Evolutionary conservation across 805 yeast species (phyloP), one percentile per base, ranked within the genome.

Genomic region (Nakazawaea populi): DNA sequence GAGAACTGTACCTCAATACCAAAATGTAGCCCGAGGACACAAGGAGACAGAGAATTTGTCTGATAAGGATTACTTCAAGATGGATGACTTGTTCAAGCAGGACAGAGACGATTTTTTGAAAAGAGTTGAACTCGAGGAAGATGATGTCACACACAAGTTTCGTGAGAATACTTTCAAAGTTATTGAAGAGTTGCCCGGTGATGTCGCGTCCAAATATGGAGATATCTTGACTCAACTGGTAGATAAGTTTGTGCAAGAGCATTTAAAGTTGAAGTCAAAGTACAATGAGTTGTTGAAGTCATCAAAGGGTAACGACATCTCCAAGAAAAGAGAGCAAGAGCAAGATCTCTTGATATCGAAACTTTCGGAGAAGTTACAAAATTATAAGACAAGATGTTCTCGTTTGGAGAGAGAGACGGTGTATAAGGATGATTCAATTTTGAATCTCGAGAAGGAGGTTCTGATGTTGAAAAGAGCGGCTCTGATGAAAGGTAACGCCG

Each of bases 41-140:
- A 49, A 49, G 14, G 52, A 49, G 38, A 39, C 52, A 8, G 52
- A 49, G 48, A 40, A 24, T 11, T 44, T 49, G 36, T 35, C 52
- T 5, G 45, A 46, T n/a, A 14, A 27, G 7, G 49, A 46, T 37
- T 46, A 35, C 37, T 42, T 42, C 40, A 30, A 38, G 44, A 38
- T 51, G 47, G 50, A 51, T 32, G 53, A 51, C 37, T 30, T 51
- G 29, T 51, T 51, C 42, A 43, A 42, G 35, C 46, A 43, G n/a
- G 50, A 51, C 18, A 42, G 50, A 11, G 53, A 42, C 24, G 34
- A 35, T 18, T 43, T 36, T 12, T 41, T 50, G 6, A 36, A n/a
- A 9, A 24, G 31, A 8, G 38, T 31, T 5, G 40, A 44, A 6
- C 37, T 14, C 3, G 45, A 34, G 8, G 53, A 34, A 12, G 53